Evolutionary conservation across 2,329 filamentous ascomycete species (phyloP), one percentile per base, ranked within the genome.

Genomic region (Ophiostoma ips): DNA sequence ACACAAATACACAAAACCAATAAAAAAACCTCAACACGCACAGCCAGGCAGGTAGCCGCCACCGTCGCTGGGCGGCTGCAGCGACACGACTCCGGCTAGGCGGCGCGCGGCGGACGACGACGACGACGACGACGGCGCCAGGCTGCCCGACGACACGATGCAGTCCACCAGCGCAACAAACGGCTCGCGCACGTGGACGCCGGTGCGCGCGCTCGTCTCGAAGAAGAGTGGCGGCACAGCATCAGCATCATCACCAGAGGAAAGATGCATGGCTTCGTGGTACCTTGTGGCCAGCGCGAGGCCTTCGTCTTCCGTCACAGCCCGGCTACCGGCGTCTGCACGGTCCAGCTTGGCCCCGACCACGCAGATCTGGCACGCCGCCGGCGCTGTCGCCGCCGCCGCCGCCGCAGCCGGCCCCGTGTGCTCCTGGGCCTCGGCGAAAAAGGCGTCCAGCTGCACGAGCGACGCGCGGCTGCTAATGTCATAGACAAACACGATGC

Each of bases 311-410:
- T 57, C 52, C 24, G 65, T 66, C 13, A 76, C 72, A 15, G 65
- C 68, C 37, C 73, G 66, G 49, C 59, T 59, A 5, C 64, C 53
- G n/a, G n/a, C n/a, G 11, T 61, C 58, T 15, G 65, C 65, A 50
- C 70, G 70, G 61, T 77, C 74, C 19, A 71, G 60, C 59, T 77
- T 77, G 53, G 67, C 67, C 5, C 72, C 74, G 21, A 77, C 69
- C n/a, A 57, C 43, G 28, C 54, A 55, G 37, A 53, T 53, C 16
- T 54, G 53, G 33, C 53, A 57, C 21, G 21, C 30, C 10, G 35
- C 13, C 21, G 21, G 35, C 10, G 35, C 13, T 2, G 35, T 6
- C 1, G 35, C 12, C 9, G 31, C 36, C 2, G 16, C 33, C 9
- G 28, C 13, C 10, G 16, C 65, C 66, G 48, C 48, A 5, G 11